Evolutionary conservation across 495 filamentous ascomycete genomes (phyloP).

Genomic region (Tetracladium marchalianum): DNA sequence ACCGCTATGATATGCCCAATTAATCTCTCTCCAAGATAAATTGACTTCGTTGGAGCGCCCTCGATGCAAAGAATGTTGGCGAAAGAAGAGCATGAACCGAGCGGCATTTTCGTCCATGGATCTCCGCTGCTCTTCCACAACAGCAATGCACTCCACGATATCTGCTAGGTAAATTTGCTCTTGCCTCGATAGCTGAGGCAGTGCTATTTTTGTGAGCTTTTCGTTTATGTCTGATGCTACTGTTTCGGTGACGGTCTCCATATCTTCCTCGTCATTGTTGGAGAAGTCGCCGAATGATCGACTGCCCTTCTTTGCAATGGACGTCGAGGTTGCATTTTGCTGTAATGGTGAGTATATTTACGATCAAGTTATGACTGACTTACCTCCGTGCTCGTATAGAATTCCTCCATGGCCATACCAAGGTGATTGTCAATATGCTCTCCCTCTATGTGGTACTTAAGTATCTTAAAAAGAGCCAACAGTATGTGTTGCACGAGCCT

Average conservation of each 20-base stretch:
- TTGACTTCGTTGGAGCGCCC: constrained; percentile 52
- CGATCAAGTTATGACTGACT: neutral
- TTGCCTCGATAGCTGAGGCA: constrained; percentile 79
- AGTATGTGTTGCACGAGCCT: constrained; percentile 65
- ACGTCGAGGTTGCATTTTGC: constrained; percentile 26
- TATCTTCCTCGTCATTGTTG: constrained; percentile 41
- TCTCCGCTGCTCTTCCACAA: constrained; percentile 79
- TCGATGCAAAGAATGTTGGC: constrained; percentile 68
- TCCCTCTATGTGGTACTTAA: constrained; percentile 78
- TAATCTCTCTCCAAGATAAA: constrained; percentile 87
- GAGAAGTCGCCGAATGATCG: constrained; percentile 45
- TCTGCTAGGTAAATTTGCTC: constrained; percentile 85
- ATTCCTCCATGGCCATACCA: constrained; percentile 60
- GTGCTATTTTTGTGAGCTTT: constrained; percentile 56
- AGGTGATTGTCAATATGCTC: constrained; percentile 76
- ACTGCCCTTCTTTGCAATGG: constrained; percentile 37
- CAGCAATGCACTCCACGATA: constrained; percentile 79
- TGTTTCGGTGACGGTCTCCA: constrained; percentile 59
- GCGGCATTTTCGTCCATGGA: constrained; percentile 91
- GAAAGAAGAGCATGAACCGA: constrained; percentile 83
- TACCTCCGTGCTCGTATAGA: constrained; percentile 37
- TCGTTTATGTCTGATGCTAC: constrained; percentile 66
- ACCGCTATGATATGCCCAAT: constrained; percentile 85
- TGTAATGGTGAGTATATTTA: constrained; percentile 23
- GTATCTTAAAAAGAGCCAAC: constrained; percentile 59